phyloP scores from a whole-genome alignment of 371 early-diverging fungal genomes.

The Apophysomyces variabilis region DNA sequence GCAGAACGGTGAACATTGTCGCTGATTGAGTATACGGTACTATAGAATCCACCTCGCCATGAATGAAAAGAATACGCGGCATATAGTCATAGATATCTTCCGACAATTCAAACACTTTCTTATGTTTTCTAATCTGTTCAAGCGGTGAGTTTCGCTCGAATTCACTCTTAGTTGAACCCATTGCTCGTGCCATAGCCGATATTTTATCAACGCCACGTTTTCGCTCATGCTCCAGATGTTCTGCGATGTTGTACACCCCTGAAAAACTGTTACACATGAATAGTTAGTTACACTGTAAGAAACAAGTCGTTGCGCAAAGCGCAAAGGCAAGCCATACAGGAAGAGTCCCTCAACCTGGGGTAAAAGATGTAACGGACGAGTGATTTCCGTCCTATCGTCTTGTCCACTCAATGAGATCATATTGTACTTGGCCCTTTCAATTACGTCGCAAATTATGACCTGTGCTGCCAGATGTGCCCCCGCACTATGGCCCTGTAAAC shows the following conservation, averaged over 20 bases:
- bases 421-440: conserved; percentile 33
- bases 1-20: conserved; percentile 46
- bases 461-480: conserved; percentile 55
- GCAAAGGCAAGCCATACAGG: conserved; percentile 31
- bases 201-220: conserved; percentile 73
- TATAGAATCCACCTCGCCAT: conserved; percentile 50
- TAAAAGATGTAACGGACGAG: conserved; percentile 30
- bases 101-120: conserved; percentile 34
- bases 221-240: conserved; percentile 67
- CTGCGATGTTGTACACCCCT: conserved; percentile 71
- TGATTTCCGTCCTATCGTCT: conserved; percentile 24
- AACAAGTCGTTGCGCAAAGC: conserved; percentile 8
- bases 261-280: conserved; percentile 29
- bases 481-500: conserved; percentile 57
- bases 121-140: conserved; percentile 32
- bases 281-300: not conserved
- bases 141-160: conserved; percentile 44
- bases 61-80: conserved; percentile 49
- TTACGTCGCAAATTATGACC: conserved; percentile 43
- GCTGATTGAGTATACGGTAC: conserved; percentile 48
- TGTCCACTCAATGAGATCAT: conserved; percentile 14
- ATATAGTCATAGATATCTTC: conserved; percentile 34
- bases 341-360: conserved; percentile 61
- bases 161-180: conserved; percentile 52
- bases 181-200: conserved; percentile 73